Evolutionary conservation across 208 protist genomes (phyloP), one percentile per base, ranked within the genome.

Genomic region (Polymyxa betae): DNA sequence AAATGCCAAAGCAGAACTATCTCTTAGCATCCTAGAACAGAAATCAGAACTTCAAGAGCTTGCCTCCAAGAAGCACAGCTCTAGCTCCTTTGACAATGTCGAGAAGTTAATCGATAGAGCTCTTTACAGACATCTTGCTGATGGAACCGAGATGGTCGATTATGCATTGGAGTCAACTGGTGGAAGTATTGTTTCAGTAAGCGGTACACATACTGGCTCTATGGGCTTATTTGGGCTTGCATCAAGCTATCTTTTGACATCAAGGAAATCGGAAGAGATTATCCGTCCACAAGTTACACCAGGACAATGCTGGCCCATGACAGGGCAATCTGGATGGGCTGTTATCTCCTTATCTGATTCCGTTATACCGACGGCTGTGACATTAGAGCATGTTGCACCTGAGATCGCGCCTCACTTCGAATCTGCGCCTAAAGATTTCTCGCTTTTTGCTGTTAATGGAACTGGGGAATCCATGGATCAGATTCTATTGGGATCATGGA

Each of bases 361-460:
- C 5, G 35, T 82, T 20, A 38, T 38, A 38, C 72, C 72, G 5
- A 82, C 72, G 16, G 72, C 72, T 40, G n/a, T 82, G 12, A 82
- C 72, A 35, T 20, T 82, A 38, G 72, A 82, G 35, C 72, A 82
- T 82, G 72, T 82, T 5, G 72, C 72, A 40, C 72, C 72, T 82
- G 72, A 82, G n/a, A 82, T 82, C 72, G 72, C 72, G 5, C 72
- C 72, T 20, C n/a, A 82, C n/a, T 82, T 82, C n/a, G 72, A 82
- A 20, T 38, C 72, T 5, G 72, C 72, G 5, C 72, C 72, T 5
- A 82, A 82, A 43, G 16, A 45, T 5, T 82, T 82, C n/a, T 82
- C n/a, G 5, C 35, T 82, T 45, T 82, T 16, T 43, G 72, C 72
- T 45, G 5, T 40, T 43, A 82, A 20, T 5, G 10, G 10, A 5